Percentiles rank a stretch among this genome's conserved stretches.
Conservation (phyloP, 2,329 filamentous ascomycete species). For the Akanthomyces uredinophilus region DNA sequence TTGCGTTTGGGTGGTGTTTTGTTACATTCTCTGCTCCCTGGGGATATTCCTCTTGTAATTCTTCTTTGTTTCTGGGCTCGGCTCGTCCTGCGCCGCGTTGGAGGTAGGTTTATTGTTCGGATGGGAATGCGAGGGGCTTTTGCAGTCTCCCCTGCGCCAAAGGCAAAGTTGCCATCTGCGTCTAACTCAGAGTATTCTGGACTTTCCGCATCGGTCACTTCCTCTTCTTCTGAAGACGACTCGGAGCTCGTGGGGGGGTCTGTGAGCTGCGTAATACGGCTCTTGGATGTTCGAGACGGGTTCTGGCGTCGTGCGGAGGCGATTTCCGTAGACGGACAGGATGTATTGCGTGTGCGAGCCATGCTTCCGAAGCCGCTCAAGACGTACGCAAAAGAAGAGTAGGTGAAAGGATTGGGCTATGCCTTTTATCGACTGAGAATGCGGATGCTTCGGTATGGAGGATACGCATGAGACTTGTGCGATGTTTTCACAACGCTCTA, state of each 20-base stretch:
- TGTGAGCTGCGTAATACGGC: slow-evolving; percentile 7
- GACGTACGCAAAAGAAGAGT: not conserved
- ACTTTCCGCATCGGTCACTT: not conserved
- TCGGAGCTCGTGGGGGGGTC: slow-evolving; percentile 8
- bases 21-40: not conserved
- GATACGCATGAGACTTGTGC: not conserved
- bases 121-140: not conserved
- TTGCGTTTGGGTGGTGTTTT: not conserved
- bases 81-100: not conserved
- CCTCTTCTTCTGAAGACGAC: not conserved
- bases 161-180: not conserved
- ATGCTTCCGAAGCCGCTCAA: not conserved
- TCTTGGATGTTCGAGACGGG: slow-evolving; percentile 5
- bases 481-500: not conserved
- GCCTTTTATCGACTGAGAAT: not conserved
- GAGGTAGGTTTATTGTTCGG: not conserved
- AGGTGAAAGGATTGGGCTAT: not conserved
- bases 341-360: slow-evolving; percentile 6
- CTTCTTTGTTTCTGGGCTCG: not conserved
- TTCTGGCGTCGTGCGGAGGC: not conserved
- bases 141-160: not conserved
- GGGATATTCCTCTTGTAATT: not conserved
- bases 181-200: slow-evolving; percentile 4
- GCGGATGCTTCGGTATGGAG: not conserved
- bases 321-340: not conserved